A percentile compares a stretch with the other conserved stretches of the same genome.
Conservation (phyloP, 192 early-diverging fungal genomes). For the Chytriomyces sp. region DNA sequence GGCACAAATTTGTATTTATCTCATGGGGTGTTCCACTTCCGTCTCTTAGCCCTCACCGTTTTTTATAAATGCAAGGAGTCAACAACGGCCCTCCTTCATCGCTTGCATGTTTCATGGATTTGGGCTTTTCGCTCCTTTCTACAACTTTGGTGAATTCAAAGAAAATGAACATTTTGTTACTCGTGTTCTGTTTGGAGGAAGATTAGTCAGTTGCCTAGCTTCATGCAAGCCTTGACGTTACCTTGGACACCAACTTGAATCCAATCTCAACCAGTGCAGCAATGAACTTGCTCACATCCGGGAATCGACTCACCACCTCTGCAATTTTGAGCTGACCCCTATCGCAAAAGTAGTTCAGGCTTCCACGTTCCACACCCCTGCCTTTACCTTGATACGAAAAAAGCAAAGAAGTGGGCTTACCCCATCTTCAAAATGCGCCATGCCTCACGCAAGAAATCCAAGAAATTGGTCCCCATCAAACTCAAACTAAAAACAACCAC, state of each 20-base stretch:
- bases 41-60: slow-evolving; percentile 17
- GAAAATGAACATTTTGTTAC: slow-evolving; percentile 96
- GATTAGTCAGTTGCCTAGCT: neutral
- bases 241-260: slow-evolving; percentile 73
- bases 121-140: neutral
- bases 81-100: slow-evolving; percentile 22
- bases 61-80: slow-evolving; percentile 48
- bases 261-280: slow-evolving; percentile 70
- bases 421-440: slow-evolving; percentile 76
- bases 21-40: neutral
- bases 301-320: slow-evolving; percentile 90
- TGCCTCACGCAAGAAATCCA: slow-evolving; percentile 89
- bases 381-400: neutral
- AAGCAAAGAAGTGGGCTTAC: slow-evolving; percentile 44
- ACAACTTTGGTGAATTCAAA: slow-evolving; percentile 74
- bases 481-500: slow-evolving; percentile 89
- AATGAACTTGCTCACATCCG: slow-evolving; percentile 78
- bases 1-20: neutral
- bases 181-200: slow-evolving; percentile 55
- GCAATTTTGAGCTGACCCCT: slow-evolving; percentile 91
- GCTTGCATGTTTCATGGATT: neutral
- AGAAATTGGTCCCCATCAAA: slow-evolving; percentile 78
- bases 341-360: slow-evolving; percentile 10
- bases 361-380: neutral
- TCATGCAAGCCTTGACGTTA: slow-evolving; percentile 24